Evolutionary conservation across 2,329 filamentous ascomycete species (phyloP), one percentile per base, ranked within the genome.

Genomic region (Huntiella moniliformis): DNA sequence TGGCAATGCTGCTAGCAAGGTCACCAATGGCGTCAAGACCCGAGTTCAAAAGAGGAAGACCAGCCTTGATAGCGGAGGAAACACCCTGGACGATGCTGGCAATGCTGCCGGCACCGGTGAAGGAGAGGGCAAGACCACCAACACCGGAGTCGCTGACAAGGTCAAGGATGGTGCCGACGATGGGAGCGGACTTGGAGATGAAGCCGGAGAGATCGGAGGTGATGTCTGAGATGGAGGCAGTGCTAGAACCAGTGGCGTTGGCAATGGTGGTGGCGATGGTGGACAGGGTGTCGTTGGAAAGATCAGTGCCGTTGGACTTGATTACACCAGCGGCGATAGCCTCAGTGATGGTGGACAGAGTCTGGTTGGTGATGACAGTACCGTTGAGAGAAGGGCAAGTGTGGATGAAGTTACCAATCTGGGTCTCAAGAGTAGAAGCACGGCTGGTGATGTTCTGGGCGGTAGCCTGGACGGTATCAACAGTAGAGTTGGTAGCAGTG

Each of bases 281-380:
- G 0, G 13, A 8, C 0, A 4, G 6, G 1, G n/a, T n/a, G 1
- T 11, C 34, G 12, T 8, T 35, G 15, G 15, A 28, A 8, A 28
- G 22, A 6, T 28, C 2, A 28, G 22, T 28, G 22, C 22, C 7
- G 22, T 28, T 28, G 22, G 22, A 28, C 7, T 28, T 28, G 22
- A 28, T 28, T 6, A 28, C 22, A 28, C 22, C 22, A 6, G 22
- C 22, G 22, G 22, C 22, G 22, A 28, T 28, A 8, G 22, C 22
- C 22, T 28, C 22, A 5, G 22, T 28, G 22, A 28, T 28, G 22
- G 22, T 28, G 22, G 22, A 28, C 7, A 28, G 22, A 28, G 22
- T 28, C 22, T 28, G 22, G 22, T 28, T 28, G 22, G 22, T 28
- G 22, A 28, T 10, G 22, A 28, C 22, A 8, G 22, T 28, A 28